Evolutionary conservation across 2,329 filamentous ascomycete species (phyloP), one percentile per base, ranked within the genome.

Genomic region (Esteya vermicola): DNA sequence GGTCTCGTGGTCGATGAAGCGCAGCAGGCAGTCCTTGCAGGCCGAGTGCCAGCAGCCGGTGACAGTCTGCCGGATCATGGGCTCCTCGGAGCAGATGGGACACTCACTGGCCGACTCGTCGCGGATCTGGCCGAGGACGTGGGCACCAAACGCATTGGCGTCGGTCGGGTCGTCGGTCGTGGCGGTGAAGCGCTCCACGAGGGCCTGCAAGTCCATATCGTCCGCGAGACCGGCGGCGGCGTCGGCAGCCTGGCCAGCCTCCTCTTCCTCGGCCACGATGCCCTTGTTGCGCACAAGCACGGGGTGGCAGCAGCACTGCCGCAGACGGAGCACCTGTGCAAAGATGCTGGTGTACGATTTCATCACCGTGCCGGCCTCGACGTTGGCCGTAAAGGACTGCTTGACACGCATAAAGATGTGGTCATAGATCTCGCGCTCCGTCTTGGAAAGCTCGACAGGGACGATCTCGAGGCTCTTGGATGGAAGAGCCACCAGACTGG

Each of bases 1-100:
- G 5, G 70, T 80, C 56, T 94, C 82, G 52, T 94, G 86, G 46
- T 82, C 77, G 52, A 98, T 93, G 50, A 85, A 94, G 50, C 85
- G 78, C 2, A 93, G 64, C n/a, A 96, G 63, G 51, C 91, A 98
- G 46, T 84, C 81, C 59, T 91, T 94, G 64, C 91, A 98, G 1
- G 91, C 88, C 26, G 85, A 93, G 58, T 98, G 91, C 86, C 91
- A 98, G 60, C 91, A 98, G 1, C 85, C 85, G 1, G 91, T 96
- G 2, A 98, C 91, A 0, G 83, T 81, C 54, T 93, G 89, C 40
- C 95, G 82, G 31, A 85, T 74, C 86, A 96, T 96, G 4, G 88
- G 86, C 56, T 96, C 91, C 57, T 96, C 89, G 4, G 84, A 77
- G 59, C 91, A 98, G 39, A 98, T 83, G 0, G 91, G 89, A 52